Percentiles rank a stretch among this genome's conserved stretches.
These are phyloP conservation scores for Teratosphaeria viscida DNA, from an alignment of 2,329 filamentous ascomycete species.

Conservation along the genomic window DNA sequence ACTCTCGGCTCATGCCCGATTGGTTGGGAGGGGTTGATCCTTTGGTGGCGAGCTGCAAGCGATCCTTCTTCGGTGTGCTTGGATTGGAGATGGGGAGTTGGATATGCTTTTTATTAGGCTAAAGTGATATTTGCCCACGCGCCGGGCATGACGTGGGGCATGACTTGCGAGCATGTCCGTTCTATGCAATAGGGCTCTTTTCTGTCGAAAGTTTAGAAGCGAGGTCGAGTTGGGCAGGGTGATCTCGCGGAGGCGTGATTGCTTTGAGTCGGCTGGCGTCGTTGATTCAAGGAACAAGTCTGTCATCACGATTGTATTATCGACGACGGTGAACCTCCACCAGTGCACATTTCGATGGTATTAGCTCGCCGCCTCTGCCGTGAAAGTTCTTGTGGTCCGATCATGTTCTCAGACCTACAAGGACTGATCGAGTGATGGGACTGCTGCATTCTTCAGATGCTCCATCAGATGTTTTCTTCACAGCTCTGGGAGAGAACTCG, in stretches of 20 bases:
- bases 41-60: not conserved
- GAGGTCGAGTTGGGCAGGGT: not conserved
- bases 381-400: not conserved
- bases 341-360: not conserved
- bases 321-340: not conserved
- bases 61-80: not conserved
- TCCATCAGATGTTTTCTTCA: not conserved
- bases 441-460: not conserved
- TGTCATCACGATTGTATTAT: too few species aligned
- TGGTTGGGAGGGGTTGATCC: not conserved
- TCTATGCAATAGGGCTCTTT: not conserved
- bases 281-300: too few species aligned
- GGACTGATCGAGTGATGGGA: not conserved
- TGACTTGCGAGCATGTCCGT: not conserved
- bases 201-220: not conserved
- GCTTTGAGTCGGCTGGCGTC: too few species aligned
- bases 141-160: not conserved
- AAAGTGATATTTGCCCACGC: not conserved
- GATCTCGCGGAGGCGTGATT: too few species aligned
- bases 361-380: not conserved
- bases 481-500: not conserved
- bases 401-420: too few species aligned
- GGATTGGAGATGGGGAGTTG: not conserved
- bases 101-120: not conserved
- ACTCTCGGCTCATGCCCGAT: not conserved